phyloP scores from a whole-genome alignment of 2,329 filamentous ascomycete species.

The Bisporella sp. region DNA sequence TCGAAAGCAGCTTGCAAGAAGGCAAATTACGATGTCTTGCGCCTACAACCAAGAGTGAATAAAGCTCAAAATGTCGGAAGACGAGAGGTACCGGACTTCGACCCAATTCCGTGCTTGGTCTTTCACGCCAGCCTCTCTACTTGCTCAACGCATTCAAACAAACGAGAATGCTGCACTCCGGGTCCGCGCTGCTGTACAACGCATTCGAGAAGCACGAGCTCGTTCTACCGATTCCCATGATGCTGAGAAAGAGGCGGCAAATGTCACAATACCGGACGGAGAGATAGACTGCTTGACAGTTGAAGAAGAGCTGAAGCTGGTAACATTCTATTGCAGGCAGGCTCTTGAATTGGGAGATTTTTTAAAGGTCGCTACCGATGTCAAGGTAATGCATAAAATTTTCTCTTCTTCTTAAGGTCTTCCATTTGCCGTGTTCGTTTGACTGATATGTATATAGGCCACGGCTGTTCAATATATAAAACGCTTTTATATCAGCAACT shows the following conservation, averaged over 20 bases:
- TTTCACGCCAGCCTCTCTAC: conserved; percentile 68
- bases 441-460: conserved; percentile 15
- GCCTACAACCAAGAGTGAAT: too few species aligned
- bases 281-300: conserved; percentile 74
- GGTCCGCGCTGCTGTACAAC: conserved; percentile 48
- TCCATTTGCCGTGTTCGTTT: neutral
- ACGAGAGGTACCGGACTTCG: conserved; percentile 82
- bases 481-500: conserved; percentile 94
- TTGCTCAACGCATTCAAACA: conserved; percentile 66
- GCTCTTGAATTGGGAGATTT: conserved; percentile 51
- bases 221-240: conserved; percentile 25
- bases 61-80: conserved; percentile 45
- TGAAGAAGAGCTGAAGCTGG: conserved; percentile 74
- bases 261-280: conserved; percentile 25
- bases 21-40: too few species aligned
- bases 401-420: neutral
- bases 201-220: conserved; percentile 33
- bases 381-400: conserved; percentile 38
- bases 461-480: conserved; percentile 59
- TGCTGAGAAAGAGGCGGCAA: conserved; percentile 26
- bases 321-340: conserved; percentile 69
- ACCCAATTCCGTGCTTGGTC: conserved; percentile 93
- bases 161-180: conserved; percentile 72
- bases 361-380: conserved; percentile 52
- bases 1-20: too few species aligned